Percentiles rank a stretch among this genome's conserved stretches.
These are phyloP conservation scores for Cantharellus anzutake DNA, from an alignment of 768 basidiomycete species.

Conservation along the genomic window DNA sequence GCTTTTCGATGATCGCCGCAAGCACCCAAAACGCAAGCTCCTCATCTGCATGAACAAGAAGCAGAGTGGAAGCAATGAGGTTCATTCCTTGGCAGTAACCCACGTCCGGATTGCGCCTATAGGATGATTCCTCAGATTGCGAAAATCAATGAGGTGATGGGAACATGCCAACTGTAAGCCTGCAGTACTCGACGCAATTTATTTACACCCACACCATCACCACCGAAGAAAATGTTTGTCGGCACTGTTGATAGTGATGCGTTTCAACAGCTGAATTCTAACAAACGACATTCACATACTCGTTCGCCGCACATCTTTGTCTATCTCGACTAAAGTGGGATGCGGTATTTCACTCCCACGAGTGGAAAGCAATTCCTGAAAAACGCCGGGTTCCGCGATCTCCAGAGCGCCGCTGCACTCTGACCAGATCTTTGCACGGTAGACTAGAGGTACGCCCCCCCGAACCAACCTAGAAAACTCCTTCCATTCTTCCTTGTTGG, in stretches of 20 bases:
- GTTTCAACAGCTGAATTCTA: background rate
- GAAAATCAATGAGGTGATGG: background rate
- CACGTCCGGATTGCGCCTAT: slow-evolving; percentile 74
- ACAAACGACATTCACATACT: slow-evolving; percentile 12
- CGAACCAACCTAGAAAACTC: slow-evolving; percentile 69
- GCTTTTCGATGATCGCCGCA: slow-evolving; percentile 67
- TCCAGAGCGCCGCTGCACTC: slow-evolving; percentile 91
- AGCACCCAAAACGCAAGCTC: slow-evolving; percentile 97
- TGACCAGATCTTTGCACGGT: slow-evolving; percentile 77
- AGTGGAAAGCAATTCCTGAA: slow-evolving; percentile 54
- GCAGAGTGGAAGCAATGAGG: slow-evolving; percentile 81
- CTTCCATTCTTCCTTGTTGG: slow-evolving; percentile 48
- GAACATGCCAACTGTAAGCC: slow-evolving; percentile 75
- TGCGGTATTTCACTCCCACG: slow-evolving; percentile 13
- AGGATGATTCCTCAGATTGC: background rate
- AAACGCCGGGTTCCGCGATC: slow-evolving; percentile 79
- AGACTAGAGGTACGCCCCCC: slow-evolving; percentile 70
- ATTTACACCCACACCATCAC: slow-evolving; percentile 83
- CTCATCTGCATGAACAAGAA: slow-evolving; percentile 85
- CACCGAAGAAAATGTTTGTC: slow-evolving; percentile 89
- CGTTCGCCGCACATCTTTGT: slow-evolving; percentile 85
- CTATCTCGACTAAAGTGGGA: slow-evolving; percentile 49
- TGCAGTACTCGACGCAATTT: slow-evolving; percentile 79
- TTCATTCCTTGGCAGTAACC: slow-evolving; percentile 96
- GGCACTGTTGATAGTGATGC: slow-evolving; percentile 30